phyloP scores from a whole-genome alignment of 2,329 filamentous ascomycete species.

The Diplodia intermedia region DNA sequence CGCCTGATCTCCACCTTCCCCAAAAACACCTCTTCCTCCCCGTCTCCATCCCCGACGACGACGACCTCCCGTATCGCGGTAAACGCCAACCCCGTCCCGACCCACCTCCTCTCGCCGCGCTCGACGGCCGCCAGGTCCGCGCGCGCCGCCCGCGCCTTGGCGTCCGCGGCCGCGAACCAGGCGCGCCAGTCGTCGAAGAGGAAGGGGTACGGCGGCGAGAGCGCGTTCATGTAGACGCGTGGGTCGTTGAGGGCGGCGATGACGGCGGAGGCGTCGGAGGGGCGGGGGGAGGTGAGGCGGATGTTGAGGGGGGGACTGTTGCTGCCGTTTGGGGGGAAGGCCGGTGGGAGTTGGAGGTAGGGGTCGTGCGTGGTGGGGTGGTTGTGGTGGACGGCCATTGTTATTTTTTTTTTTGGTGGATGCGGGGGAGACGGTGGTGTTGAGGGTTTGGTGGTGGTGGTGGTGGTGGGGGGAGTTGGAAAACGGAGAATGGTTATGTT shows the following conservation, averaged over 20 bases:
- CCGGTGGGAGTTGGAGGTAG: not conserved
- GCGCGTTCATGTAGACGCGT: not conserved
- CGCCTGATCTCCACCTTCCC: not conserved
- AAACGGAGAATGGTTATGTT: not conserved
- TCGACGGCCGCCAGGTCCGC: not conserved
- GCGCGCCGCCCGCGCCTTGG: not conserved
- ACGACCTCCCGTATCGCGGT: not conserved
- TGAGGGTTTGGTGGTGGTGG: too few species aligned
- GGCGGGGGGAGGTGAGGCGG: not conserved
- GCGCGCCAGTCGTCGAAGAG: not conserved
- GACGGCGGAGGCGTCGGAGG: not conserved
- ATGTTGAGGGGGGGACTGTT: not conserved
- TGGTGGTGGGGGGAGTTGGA: not conserved
- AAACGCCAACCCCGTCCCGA: not conserved
- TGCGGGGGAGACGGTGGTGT: too few species aligned
- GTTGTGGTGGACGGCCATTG: conserved; percentile 1
- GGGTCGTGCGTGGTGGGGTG: not conserved
- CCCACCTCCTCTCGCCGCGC: not conserved
- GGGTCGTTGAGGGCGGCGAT: conserved; percentile 6
- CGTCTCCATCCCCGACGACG: not conserved
- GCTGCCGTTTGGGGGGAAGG: not conserved
- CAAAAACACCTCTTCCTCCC: not conserved
- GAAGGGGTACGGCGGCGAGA: not conserved
- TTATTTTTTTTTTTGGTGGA: conserved; percentile 2
- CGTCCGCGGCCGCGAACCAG: not conserved